phyloP scores from a whole-genome alignment of 208 protist species.

The Kentomonas sorsogonicus region DNA sequence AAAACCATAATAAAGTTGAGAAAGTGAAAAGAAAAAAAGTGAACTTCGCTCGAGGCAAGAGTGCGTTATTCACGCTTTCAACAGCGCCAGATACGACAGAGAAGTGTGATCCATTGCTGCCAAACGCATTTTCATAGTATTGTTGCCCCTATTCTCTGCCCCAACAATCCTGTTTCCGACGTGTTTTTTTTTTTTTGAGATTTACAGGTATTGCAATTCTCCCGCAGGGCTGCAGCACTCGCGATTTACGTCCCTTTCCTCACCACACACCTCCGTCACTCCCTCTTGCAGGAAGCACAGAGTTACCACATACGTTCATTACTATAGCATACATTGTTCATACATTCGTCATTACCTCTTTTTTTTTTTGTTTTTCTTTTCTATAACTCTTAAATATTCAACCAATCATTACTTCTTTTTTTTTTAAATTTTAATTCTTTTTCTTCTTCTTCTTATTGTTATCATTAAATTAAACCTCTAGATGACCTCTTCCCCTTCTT shows the following conservation, averaged over 20 bases:
- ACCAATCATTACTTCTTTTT: constrained; percentile 1
- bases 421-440: background rate
- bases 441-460: constrained; percentile 10
- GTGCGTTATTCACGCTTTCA: too few relatives aligned
- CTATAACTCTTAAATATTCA: too few relatives aligned
- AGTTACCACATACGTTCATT: background rate
- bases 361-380: constrained; percentile 1
- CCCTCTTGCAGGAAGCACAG: too few relatives aligned
- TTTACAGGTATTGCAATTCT: too few relatives aligned
- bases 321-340: background rate
- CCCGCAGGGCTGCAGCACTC: too few relatives aligned
- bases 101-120: background rate
- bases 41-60: too few relatives aligned
- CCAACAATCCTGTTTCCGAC: background rate
- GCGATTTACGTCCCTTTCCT: too few relatives aligned
- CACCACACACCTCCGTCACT: too few relatives aligned
- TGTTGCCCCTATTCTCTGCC: background rate
- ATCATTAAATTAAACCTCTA: background rate
- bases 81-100: too few relatives aligned
- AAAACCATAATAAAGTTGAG: too few relatives aligned
- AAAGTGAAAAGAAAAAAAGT: too few relatives aligned
- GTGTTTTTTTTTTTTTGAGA: constrained; percentile 4
- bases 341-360: background rate
- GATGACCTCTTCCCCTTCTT: constrained; percentile 5
- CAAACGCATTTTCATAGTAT: background rate